Evolutionary conservation across 305 asterid species (phyloP), one percentile per base, ranked within the genome.

Genomic region (Fraxinus baroniana): DNA sequence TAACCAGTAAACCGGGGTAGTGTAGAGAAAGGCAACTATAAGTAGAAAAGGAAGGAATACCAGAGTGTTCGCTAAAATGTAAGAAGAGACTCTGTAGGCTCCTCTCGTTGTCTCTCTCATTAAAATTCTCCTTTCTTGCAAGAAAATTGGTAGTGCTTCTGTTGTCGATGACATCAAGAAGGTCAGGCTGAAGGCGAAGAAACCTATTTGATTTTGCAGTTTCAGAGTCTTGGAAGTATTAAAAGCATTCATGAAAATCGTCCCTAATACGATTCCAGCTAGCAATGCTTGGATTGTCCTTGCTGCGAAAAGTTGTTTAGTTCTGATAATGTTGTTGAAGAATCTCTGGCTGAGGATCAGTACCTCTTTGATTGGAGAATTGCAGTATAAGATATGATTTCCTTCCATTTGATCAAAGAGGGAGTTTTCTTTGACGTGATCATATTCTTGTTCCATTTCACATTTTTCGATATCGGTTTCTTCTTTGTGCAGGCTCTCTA

Each of bases 181-280:
- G 1, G 95, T 91, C 7, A 94, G 91, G n/a, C 84, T 93, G 84
- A 94, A 93, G 18, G 97, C 97, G 1, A 94, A 91, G 86, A 93
- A 90, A 1, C 97, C 97, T 52, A 92, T 3, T 62, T 91, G 89
- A 24, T 90, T 87, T 71, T 92, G 94, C 76, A 86, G 82, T 88
- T 81, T 85, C 78, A 35, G 79, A 39, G 28, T 87, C 82, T 86
- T 83, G 4, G 80, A 35, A 32, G 84, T 79, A 4, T 82, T 81
- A 49, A 86, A 88, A 3, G 87, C 72, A 30, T 90, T 81, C 36
- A 86, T 83, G 84, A 89, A 94, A 17, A 94, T 88, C 2, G 97
- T 89, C 20, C 95, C 97, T 18, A 94, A 15, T n/a, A 89, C 79
- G 9, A 91, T 60, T 18, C 98, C 96, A 0, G 90, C 94, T 1